Base-by-base conservation (phyloP, 495 filamentous ascomycete species). In the Lichenothelia convexa region DNA sequence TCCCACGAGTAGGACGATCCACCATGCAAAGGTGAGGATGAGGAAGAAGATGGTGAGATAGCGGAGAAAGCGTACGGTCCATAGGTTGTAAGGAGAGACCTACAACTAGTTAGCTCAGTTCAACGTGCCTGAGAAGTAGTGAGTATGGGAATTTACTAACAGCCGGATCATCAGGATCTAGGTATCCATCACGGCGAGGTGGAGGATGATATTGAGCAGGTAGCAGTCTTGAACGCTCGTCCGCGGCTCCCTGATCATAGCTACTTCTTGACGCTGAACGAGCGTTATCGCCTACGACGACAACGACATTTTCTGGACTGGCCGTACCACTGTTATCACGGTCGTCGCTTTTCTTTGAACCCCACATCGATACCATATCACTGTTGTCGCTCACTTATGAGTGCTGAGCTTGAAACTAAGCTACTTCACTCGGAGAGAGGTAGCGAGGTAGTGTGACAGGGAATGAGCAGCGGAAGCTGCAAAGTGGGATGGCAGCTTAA, bases 1-100 rank as follows among this genome's bases (percentile, higher is more conserved):
- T 16, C 80, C 79, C 2, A 93, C 71, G 12, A 97, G 62, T 11
- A 93, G 63, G 36, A 94, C 58, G 5, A 78, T 65, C 87, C 89
- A 94, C 86, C 89, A 97, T 27, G 83, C 46, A 45, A 93, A 81
- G 49, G 68, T 78, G 46, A 92, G 53, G 39, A 60, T 57, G 20
- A 84, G 62, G 47, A 93, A 78, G 34, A 79, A 36, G 39, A 87
- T 66, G 3, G 79, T 80, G 26, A 84, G 47, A 50, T 68, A 77
- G 44, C 83, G 71, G 11, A 87, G 58, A 21, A 78, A 64, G 20
- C 89, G 74, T 24, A 97, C 78, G 42, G 71, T 78, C 73, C 80
- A 92, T 35, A 94, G 73, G 50, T 97, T 97, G 60, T 93, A 93
- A 0, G 89, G 89, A 1, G 89, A 85, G 21, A 95, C 79, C 79